Conservation (phyloP, 2,329 filamentous ascomycete species). For the Colletotrichum gloeosporioides region DNA sequence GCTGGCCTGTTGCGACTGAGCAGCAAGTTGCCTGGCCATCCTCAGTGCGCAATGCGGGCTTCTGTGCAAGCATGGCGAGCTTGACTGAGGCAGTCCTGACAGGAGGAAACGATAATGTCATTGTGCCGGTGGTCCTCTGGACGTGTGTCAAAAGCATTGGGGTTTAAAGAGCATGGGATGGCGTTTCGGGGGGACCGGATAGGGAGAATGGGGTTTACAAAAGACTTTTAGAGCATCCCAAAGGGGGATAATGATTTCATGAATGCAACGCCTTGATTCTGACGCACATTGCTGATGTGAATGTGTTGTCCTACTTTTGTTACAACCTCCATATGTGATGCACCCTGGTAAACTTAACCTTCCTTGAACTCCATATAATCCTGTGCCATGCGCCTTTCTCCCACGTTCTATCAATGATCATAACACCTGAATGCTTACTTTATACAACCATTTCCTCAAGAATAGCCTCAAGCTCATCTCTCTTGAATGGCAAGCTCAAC, state of each 20-base stretch:
- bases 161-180: constrained; percentile 42
- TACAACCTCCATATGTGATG: neutral
- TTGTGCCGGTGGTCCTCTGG: constrained; percentile 94
- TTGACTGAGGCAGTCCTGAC: constrained; percentile 94
- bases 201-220: neutral
- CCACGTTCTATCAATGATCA: neutral
- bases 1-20: constrained; percentile 75
- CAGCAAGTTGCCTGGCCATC: constrained; percentile 64
- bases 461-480: constrained; percentile 87
- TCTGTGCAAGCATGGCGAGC: constrained; percentile 82
- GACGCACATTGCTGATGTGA: neutral
- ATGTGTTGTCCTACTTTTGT: neutral
- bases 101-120: constrained; percentile 97
- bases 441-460: constrained; percentile 73
- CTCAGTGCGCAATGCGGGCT: constrained; percentile 70
- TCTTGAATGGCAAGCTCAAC: constrained; percentile 82
- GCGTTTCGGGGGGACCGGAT: neutral
- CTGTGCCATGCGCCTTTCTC: neutral
- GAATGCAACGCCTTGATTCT: constrained; percentile 1
- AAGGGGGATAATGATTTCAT: constrained; percentile 2
- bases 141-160: constrained; percentile 82
- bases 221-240: constrained; percentile 6
- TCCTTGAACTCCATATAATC: neutral
- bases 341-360: neutral
- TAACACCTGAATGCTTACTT: constrained; percentile 3